Evolutionary conservation across 192 early-diverging fungal species (phyloP).

Genomic region (Phlyctochytrium bullatum): DNA sequence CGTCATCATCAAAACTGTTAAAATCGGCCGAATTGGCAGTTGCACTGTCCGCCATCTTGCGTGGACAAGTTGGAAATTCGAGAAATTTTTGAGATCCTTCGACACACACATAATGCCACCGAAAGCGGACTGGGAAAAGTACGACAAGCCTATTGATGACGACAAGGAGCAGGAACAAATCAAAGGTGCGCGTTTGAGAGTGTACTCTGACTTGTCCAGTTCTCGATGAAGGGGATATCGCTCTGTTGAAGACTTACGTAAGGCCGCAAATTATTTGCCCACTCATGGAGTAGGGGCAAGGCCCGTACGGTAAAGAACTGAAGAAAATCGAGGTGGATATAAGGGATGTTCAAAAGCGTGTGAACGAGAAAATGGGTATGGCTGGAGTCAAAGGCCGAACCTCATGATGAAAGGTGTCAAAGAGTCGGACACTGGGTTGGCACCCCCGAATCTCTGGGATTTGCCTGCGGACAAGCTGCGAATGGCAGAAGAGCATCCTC

Average conservation of each 20-base stretch:
- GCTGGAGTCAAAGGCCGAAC: not conserved
- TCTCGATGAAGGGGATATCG: constrained; percentile 90
- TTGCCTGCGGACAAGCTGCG: constrained; percentile 98
- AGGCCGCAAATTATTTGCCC: constrained; percentile 8
- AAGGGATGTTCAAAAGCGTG: constrained; percentile 95
- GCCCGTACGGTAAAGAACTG: constrained; percentile 94
- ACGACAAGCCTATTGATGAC: constrained; percentile 77
- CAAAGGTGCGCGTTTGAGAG: constrained; percentile 37
- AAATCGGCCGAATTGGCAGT: not conserved
- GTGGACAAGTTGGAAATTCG: not conserved
- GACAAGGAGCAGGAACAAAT: constrained; percentile 86
- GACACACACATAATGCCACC: constrained; percentile 64
- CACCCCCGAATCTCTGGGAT: constrained; percentile 98
- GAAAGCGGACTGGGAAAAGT: constrained; percentile 97
- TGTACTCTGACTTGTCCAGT: constrained; percentile 40
- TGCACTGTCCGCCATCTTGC: not conserved
- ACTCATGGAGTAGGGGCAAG: constrained; percentile 72
- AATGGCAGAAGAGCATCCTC: constrained; percentile 91
- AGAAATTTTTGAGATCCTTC: constrained; percentile 15
- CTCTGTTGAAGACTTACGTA: constrained; percentile 89
- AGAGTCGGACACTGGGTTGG: constrained; percentile 97
- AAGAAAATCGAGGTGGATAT: constrained; percentile 92
- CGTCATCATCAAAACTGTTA: not conserved
- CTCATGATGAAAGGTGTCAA: constrained; percentile 73
- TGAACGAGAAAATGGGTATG: constrained; percentile 97